A percentile compares a stretch with the other conserved stretches of the same genome.
phyloP scores from a whole-genome alignment of 1,284 basidiomycete species.

The Cryptococcus sp. region DNA sequence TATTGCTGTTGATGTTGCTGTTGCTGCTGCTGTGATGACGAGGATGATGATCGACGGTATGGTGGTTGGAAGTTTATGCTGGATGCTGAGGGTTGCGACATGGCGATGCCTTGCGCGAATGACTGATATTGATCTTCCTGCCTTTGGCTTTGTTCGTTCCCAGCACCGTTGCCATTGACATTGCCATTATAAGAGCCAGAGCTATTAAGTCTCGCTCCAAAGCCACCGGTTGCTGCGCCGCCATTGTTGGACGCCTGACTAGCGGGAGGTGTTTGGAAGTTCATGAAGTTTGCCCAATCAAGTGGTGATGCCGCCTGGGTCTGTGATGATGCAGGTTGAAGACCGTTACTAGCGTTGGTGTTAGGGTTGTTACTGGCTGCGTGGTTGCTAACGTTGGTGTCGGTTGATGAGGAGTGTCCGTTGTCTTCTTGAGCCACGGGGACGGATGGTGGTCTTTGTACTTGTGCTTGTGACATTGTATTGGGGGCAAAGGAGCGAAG shows the following conservation, averaged over 20 bases:
- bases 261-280: conserved; percentile 41
- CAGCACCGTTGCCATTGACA: conserved; percentile 5
- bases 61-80: conserved; percentile 26
- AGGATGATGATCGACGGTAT: conserved; percentile 9
- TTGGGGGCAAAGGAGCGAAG: background rate
- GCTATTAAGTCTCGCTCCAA: background rate
- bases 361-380: background rate
- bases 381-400: conserved; percentile 1
- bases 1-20: conserved; percentile 15
- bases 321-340: conserved; percentile 4
- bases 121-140: conserved; percentile 16
- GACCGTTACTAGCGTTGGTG: conserved; percentile 1
- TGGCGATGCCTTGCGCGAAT: conserved; percentile 32
- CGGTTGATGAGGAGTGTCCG: background rate
- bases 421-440: background rate
- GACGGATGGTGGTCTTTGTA: background rate
- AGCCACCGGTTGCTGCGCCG: background rate
- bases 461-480: conserved; percentile 1
- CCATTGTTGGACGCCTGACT: conserved; percentile 3
- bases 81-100: conserved; percentile 14
- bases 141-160: background rate
- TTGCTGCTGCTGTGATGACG: conserved; percentile 8
- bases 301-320: conserved; percentile 29
- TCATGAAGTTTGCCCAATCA: conserved; percentile 44
- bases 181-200: conserved; percentile 1